phyloP scores from a whole-genome alignment of 2,329 filamentous ascomycete genomes.

The Cadophora luteo-olivacea region DNA sequence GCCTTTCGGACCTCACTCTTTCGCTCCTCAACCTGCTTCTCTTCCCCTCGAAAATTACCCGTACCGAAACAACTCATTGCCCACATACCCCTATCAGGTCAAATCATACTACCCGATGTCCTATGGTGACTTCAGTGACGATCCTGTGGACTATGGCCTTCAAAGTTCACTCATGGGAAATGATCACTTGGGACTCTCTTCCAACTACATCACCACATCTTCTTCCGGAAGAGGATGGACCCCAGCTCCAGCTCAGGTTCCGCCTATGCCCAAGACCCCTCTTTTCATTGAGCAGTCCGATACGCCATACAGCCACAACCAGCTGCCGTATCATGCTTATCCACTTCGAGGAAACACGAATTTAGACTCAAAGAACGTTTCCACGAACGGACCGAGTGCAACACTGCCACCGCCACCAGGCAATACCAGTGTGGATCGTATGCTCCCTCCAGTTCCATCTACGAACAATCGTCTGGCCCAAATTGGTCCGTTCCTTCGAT shows the following conservation, averaged over 20 bases:
- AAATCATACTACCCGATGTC: slow-evolving; percentile 33
- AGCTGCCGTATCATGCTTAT: slow-evolving; percentile 33
- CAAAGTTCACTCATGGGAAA: slow-evolving; percentile 20
- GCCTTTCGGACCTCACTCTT: slow-evolving; percentile 33
- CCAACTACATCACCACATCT: slow-evolving; percentile 27
- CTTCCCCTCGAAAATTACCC: slow-evolving; percentile 29
- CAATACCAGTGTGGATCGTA: slow-evolving; percentile 35
- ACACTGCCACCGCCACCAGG: slow-evolving; percentile 31
- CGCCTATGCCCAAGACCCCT: slow-evolving; percentile 24
- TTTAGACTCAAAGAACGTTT: slow-evolving; percentile 32
- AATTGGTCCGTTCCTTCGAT: slow-evolving; percentile 26
- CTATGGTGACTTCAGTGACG: slow-evolving; percentile 38
- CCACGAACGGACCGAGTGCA: slow-evolving; percentile 22
- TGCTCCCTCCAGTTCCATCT: slow-evolving; percentile 37
- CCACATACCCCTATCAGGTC: slow-evolving; percentile 31
- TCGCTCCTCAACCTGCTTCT: slow-evolving; percentile 24
- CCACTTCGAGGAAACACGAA: slow-evolving; percentile 33
- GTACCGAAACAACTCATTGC: slow-evolving; percentile 33
- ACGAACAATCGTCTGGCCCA: slow-evolving; percentile 29
- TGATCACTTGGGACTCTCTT: slow-evolving; percentile 20
- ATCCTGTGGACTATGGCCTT: slow-evolving; percentile 38
- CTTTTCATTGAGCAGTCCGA: slow-evolving; percentile 35
- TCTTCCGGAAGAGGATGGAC: slow-evolving; percentile 31
- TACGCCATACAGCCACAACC: slow-evolving; percentile 31
- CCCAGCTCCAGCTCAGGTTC: slow-evolving; percentile 26